Evolutionary conservation across 495 filamentous ascomycete genomes (phyloP).

Genomic region (Penicillium manginii): DNA sequence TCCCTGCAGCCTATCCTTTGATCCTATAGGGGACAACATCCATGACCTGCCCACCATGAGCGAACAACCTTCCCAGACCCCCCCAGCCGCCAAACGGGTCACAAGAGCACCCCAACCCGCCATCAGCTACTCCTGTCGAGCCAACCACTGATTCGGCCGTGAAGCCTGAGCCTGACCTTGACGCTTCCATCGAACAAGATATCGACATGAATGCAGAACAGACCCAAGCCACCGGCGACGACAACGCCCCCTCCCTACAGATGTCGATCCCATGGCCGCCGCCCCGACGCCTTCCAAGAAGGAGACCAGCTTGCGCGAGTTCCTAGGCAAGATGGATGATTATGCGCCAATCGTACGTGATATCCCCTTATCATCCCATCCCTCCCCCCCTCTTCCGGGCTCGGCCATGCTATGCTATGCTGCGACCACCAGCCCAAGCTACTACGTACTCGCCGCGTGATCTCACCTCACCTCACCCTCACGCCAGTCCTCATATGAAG

Average conservation of each 20-base stretch:
- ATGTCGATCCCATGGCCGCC: conserved; percentile 36
- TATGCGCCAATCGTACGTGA: conserved; percentile 92
- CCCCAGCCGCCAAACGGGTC: conserved; percentile 24
- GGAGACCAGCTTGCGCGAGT: conserved; percentile 87
- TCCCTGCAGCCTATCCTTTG: conserved; percentile 22
- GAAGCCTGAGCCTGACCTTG: conserved; percentile 39
- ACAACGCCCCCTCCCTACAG: conserved; percentile 17
- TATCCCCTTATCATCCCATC: conserved; percentile 2
- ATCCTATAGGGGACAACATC: conserved; percentile 8
- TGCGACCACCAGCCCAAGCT: not conserved
- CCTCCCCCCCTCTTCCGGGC: not conserved
- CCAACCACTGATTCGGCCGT: conserved; percentile 22
- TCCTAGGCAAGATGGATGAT: conserved; percentile 95
- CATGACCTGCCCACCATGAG: conserved; percentile 26
- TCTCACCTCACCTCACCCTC: not conserved
- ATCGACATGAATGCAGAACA: conserved; percentile 45
- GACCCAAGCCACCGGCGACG: conserved; percentile 20
- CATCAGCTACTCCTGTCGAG: conserved; percentile 11
- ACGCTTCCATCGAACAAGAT: conserved; percentile 48
- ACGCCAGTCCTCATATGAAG: not conserved
- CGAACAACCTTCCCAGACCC: conserved; percentile 17
- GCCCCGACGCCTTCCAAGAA: conserved; percentile 72
- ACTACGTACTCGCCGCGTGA: not conserved
- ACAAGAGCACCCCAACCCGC: conserved; percentile 23
- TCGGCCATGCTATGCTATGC: not conserved